Evolutionary conservation across 306 rosid species (phyloP).

Genomic region (Prosopis cineraria): DNA sequence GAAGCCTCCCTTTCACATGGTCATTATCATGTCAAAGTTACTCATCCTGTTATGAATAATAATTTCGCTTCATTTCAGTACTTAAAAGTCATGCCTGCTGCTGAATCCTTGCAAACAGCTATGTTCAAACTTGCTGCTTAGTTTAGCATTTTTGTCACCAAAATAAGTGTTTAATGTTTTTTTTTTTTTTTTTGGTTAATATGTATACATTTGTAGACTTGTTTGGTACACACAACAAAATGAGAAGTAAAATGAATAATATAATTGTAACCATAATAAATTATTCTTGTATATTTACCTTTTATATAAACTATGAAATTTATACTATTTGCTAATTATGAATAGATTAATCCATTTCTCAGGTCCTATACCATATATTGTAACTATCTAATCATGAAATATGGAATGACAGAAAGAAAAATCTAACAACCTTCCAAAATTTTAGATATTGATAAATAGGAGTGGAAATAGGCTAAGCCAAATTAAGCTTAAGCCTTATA

Average conservation of each 20-base stretch:
- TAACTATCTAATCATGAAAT: no score
- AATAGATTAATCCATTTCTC: neutral
- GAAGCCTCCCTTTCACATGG: conserved; percentile 41
- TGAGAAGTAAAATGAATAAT: neutral
- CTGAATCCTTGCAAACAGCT: neutral
- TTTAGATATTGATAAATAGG: neutral
- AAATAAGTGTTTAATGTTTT: neutral
- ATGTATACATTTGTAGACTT: neutral
- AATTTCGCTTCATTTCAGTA: conserved; percentile 9
- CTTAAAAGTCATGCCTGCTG: conserved; percentile 24
- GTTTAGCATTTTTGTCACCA: neutral
- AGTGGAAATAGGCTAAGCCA: no score
- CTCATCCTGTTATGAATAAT: conserved; percentile 22
- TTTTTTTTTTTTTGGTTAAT: neutral
- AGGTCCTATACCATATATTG: neutral
- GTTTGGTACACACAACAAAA: neutral
- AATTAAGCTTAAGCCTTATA: no score
- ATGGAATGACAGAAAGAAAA: neutral
- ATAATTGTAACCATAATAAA: no score
- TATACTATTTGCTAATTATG: neutral
- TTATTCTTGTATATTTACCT: neutral
- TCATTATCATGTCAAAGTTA: conserved; percentile 21
- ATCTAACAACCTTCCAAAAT: neutral
- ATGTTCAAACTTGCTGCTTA: neutral
- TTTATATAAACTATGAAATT: neutral